These are phyloP conservation scores for Cicer arietinum DNA, from an alignment of 306 rosid genomes.

Conservation along the genomic window DNA sequence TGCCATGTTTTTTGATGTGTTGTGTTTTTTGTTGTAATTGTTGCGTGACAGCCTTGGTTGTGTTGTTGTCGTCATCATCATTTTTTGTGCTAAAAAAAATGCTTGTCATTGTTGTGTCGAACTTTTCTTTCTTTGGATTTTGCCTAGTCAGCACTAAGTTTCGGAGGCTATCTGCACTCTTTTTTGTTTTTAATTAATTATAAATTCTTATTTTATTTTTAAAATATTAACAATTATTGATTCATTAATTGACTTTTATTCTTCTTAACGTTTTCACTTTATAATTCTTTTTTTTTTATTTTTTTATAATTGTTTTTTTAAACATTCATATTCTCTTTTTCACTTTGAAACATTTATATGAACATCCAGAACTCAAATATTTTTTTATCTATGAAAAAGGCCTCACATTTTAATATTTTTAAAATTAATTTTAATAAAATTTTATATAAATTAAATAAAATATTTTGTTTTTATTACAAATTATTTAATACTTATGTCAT, in stretches of 20 bases:
- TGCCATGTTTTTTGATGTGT: constrained; percentile 30
- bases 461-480: too few species aligned
- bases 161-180: background rate
- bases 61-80: constrained; percentile 24
- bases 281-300: background rate
- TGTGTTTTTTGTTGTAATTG: background rate
- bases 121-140: constrained; percentile 2
- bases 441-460: too few species aligned
- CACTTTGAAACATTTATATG: too few species aligned
- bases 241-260: background rate
- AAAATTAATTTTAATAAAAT: too few species aligned
- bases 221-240: too few species aligned
- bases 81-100: background rate
- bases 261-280: background rate
- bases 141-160: background rate
- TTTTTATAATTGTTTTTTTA: background rate
- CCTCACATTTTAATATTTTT: too few species aligned
- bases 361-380: background rate
- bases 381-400: too few species aligned
- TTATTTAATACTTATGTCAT: too few species aligned
- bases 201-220: too few species aligned
- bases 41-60: constrained; percentile 46
- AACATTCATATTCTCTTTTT: background rate
- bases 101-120: constrained; percentile 30
- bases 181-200: background rate